phyloP scores from a whole-genome alignment of 371 early-diverging fungal species.

The Mortierella sp. region DNA sequence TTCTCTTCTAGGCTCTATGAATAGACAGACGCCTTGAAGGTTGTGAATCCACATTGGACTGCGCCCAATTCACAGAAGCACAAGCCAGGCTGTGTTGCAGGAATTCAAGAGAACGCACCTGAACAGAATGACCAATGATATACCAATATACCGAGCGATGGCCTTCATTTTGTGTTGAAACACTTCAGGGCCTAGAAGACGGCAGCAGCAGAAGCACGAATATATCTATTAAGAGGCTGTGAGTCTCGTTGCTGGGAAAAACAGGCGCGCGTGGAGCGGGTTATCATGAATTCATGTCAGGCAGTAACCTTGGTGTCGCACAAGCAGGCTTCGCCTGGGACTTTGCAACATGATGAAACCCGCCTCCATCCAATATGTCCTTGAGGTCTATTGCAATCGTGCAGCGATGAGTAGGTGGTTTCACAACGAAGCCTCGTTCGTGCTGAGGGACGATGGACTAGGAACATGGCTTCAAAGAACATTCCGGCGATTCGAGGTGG shows the following conservation, averaged over 20 bases:
- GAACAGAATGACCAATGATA: slow-evolving; percentile 52
- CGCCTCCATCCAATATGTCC: slow-evolving; percentile 58
- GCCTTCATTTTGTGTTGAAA: slow-evolving; percentile 65
- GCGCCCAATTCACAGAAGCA: slow-evolving; percentile 1
- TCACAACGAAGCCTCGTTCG: too few relatives aligned
- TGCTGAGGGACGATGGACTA: too few relatives aligned
- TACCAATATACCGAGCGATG: slow-evolving; percentile 68
- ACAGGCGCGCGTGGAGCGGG: too few relatives aligned
- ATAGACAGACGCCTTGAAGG: too few relatives aligned
- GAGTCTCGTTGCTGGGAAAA: too few relatives aligned
- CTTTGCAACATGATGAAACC: slow-evolving; percentile 50
- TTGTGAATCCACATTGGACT: too few relatives aligned
- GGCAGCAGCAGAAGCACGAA: slow-evolving; percentile 70
- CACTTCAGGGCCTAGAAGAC: slow-evolving; percentile 69
- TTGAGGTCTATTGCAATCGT: slow-evolving; percentile 56
- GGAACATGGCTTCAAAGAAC: slow-evolving; percentile 61
- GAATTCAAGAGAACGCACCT: slow-evolving; percentile 15
- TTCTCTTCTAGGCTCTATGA: slow-evolving; percentile 22
- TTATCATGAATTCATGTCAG: too few relatives aligned
- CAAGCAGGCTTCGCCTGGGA: slow-evolving; percentile 55
- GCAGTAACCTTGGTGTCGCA: too few relatives aligned
- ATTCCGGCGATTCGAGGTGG: slow-evolving; percentile 38
- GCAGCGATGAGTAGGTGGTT: background rate
- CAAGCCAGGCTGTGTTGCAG: background rate
- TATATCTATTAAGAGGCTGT: too few relatives aligned